Percentiles rank a stretch among this genome's conserved stretches.
These are phyloP conservation scores for Bonia amplexicaulis DNA, from an alignment of 176 grass and related monocot species.

Conservation along the genomic window DNA sequence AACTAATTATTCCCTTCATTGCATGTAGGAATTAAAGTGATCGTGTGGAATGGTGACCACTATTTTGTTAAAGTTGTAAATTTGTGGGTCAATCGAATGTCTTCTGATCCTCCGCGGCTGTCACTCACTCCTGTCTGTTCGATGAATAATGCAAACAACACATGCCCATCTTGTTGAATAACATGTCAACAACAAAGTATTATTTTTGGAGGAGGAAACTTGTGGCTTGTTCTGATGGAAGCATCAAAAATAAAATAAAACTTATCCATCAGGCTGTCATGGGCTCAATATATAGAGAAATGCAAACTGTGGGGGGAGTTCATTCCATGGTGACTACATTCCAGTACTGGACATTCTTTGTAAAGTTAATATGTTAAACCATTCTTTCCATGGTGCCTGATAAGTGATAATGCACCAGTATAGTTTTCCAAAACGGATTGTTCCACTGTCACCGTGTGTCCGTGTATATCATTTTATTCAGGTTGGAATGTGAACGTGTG, in stretches of 20 bases:
- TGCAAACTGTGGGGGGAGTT: not conserved
- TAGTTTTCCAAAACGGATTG: not conserved
- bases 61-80: slow-evolving; percentile 59
- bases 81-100: slow-evolving; percentile 58
- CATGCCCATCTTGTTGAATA: not conserved
- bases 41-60: slow-evolving; percentile 42
- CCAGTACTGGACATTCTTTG: slow-evolving; percentile 9
- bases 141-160: not conserved
- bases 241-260: not conserved
- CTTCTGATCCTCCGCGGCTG: slow-evolving; percentile 37
- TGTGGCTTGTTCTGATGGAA: not conserved
- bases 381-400: slow-evolving; percentile 10
- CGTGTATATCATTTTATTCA: not conserved
- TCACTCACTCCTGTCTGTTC: not conserved
- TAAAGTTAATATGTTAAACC: not conserved
- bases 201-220: not conserved
- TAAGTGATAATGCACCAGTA: not conserved
- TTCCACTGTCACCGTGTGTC: not conserved
- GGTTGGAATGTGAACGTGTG: not conserved
- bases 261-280: not conserved
- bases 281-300: not conserved
- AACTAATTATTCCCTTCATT: slow-evolving; percentile 11
- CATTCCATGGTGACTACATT: not conserved
- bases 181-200: not conserved
- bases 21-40: slow-evolving; percentile 38